These are phyloP conservation scores for Malus fusca DNA, from an alignment of 306 rosid species.

Conservation along the genomic window DNA sequence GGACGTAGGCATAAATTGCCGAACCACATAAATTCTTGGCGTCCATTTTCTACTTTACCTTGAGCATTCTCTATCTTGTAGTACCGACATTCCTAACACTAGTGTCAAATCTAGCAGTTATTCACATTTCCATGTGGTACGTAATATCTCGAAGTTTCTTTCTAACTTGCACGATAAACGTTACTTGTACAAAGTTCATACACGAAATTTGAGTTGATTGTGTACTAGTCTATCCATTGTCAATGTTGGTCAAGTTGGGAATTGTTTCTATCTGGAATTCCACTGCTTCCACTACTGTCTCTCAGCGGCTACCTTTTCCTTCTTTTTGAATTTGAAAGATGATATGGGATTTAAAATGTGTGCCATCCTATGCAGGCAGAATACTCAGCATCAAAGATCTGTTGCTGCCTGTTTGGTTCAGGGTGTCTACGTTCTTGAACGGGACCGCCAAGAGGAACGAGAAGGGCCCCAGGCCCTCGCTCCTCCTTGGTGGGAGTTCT, in stretches of 20 bases:
- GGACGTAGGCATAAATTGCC: too few relatives aligned
- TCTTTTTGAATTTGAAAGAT: not conserved
- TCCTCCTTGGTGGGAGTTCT: constrained; percentile 82
- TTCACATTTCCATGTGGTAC: not conserved
- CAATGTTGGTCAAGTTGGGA: not conserved
- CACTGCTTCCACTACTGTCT: not conserved
- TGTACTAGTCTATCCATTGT: not conserved
- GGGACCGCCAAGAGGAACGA: constrained; percentile 68
- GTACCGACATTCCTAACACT: too few relatives aligned
- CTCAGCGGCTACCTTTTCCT: not conserved
- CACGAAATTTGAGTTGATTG: not conserved
- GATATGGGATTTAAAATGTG: not conserved
- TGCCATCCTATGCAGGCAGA: constrained; percentile 44
- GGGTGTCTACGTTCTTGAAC: constrained; percentile 72
- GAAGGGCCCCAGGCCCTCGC: constrained; percentile 60
- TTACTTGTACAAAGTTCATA: not conserved
- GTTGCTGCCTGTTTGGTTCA: constrained; percentile 91
- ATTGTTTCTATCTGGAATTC: not conserved
- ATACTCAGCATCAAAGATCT: constrained; percentile 56
- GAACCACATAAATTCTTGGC: too few relatives aligned
- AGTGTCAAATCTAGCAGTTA: not conserved
- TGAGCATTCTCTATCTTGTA: too few relatives aligned
- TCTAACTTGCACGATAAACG: not conserved
- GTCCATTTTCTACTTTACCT: too few relatives aligned
- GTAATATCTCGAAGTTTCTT: not conserved